These are phyloP conservation scores for Kluyveromyces sp. DNA, from an alignment of 1,139 yeast genomes.

Conservation along the genomic window DNA sequence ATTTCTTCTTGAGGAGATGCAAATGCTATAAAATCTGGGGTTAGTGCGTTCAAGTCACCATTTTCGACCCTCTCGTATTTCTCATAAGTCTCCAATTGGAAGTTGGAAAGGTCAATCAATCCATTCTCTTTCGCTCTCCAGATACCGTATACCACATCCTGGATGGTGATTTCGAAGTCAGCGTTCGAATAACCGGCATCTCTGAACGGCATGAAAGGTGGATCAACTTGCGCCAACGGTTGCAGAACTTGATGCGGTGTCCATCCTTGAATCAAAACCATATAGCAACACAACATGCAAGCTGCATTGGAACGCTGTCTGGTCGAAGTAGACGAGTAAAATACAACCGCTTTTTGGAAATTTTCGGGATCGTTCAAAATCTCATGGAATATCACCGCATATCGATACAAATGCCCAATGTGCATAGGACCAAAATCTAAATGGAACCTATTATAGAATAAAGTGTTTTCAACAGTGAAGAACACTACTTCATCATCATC, in stretches of 20 bases:
- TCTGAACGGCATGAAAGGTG: slow-evolving; percentile 89
- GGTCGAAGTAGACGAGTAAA: slow-evolving; percentile 76
- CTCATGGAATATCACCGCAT: slow-evolving; percentile 90
- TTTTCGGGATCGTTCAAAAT: slow-evolving; percentile 78
- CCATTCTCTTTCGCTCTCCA: slow-evolving; percentile 98
- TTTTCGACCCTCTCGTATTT: slow-evolving; percentile 92
- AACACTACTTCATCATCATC: slow-evolving; percentile 72
- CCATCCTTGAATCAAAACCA: slow-evolving; percentile 95
- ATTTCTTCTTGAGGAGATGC: slow-evolving; percentile 88
- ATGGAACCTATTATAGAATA: slow-evolving; percentile 89
- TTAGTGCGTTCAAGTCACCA: slow-evolving; percentile 88
- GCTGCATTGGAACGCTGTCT: slow-evolving; percentile 90
- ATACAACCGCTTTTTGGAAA: slow-evolving; percentile 82
- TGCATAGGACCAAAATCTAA: slow-evolving; percentile 95
- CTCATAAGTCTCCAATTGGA: slow-evolving; percentile 89
- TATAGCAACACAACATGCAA: slow-evolving; percentile 84
- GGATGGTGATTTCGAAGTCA: slow-evolving; percentile 86
- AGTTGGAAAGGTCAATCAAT: slow-evolving; percentile 77
- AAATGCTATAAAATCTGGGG: slow-evolving; percentile 93
- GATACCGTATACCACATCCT: slow-evolving; percentile 89
- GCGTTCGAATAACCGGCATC: slow-evolving; percentile 97
- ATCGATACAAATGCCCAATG: slow-evolving; percentile 85
- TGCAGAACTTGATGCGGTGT: slow-evolving; percentile 96
- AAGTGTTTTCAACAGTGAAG: slow-evolving; percentile 86
- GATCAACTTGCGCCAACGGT: slow-evolving; percentile 86